Evolutionary conservation across 2,329 filamentous ascomycete species (phyloP).

Genomic region (Penicillium sp.): DNA sequence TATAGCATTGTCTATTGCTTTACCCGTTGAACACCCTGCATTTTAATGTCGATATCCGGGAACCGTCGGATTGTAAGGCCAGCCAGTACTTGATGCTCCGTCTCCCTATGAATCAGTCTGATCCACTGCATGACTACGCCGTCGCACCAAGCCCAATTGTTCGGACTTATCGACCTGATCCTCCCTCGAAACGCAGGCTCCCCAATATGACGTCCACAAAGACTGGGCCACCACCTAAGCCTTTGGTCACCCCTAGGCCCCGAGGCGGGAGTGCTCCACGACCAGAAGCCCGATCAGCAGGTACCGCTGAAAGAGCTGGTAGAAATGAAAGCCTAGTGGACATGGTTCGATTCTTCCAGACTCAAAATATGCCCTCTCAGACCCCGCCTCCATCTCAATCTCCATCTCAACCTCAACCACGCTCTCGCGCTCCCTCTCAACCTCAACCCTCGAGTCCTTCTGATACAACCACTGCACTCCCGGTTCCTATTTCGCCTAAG

Average conservation of each 20-base stretch:
- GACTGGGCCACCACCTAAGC: conserved; percentile 10
- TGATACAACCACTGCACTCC: conserved; percentile 29
- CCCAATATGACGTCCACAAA: conserved; percentile 27
- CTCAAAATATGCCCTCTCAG: conserved; percentile 24
- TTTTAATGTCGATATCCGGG: conserved; percentile 8
- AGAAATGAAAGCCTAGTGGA: conserved; percentile 37
- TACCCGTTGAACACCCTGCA: background rate
- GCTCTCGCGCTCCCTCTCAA: conserved; percentile 4
- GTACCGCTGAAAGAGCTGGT: conserved; percentile 30
- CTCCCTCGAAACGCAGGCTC: conserved; percentile 25
- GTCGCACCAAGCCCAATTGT: conserved; percentile 38
- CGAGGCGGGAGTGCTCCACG: conserved; percentile 12
- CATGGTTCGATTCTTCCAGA: conserved; percentile 39
- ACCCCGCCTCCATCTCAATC: conserved; percentile 10
- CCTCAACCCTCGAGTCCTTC: conserved; percentile 9
- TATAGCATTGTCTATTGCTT: background rate
- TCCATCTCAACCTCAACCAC: conserved; percentile 8
- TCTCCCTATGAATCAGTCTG: conserved; percentile 33
- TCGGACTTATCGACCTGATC: conserved; percentile 35
- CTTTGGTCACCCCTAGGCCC: conserved; percentile 16
- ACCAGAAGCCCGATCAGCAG: conserved; percentile 32
- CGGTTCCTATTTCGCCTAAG: conserved; percentile 24
- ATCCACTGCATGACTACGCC: conserved; percentile 26
- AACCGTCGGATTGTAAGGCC: conserved; percentile 19
- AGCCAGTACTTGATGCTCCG: conserved; percentile 20